A percentile compares a stretch with the other conserved stretches of the same genome.
Conservation (phyloP, 192 early-diverging fungal species). For the Mortierella claussenii region DNA sequence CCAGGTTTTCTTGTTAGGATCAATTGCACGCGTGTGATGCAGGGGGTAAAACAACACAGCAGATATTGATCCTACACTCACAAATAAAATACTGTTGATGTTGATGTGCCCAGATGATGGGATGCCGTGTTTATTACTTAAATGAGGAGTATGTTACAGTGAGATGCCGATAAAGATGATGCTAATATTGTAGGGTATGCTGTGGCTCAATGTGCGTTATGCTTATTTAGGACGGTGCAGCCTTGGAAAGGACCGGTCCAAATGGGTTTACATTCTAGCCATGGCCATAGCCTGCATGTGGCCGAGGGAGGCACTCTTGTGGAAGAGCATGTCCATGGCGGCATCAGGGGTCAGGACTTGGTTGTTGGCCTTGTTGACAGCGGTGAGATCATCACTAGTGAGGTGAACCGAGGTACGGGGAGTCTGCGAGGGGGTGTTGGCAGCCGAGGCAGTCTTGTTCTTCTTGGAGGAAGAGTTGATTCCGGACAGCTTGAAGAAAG, state of each 20-base stretch:
- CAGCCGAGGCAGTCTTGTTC: conserved; percentile 48
- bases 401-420: conserved; percentile 49
- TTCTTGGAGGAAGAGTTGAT: conserved; percentile 35
- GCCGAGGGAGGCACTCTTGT: conserved; percentile 18
- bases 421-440: conserved; percentile 41
- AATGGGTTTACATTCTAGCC: conserved; percentile 17
- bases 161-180: too few relatives aligned
- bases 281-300: conserved; percentile 37
- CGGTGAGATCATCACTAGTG: conserved; percentile 15
- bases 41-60: too few relatives aligned
- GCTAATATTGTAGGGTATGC: not conserved
- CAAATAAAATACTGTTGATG: too few relatives aligned
- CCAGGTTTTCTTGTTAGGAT: too few relatives aligned
- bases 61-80: too few relatives aligned
- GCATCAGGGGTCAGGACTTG: conserved; percentile 7
- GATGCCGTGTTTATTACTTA: too few relatives aligned
- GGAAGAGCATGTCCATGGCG: conserved; percentile 27
- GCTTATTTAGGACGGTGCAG: not conserved
- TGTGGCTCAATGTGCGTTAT: not conserved
- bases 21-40: too few relatives aligned
- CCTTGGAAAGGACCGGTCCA: not conserved
- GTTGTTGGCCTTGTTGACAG: conserved; percentile 3
- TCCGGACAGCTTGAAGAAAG: conserved; percentile 45
- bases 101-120: too few relatives aligned
- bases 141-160: too few relatives aligned